Conservation (phyloP, 768 basidiomycete genomes). For the Exidia glandulosa region DNA sequence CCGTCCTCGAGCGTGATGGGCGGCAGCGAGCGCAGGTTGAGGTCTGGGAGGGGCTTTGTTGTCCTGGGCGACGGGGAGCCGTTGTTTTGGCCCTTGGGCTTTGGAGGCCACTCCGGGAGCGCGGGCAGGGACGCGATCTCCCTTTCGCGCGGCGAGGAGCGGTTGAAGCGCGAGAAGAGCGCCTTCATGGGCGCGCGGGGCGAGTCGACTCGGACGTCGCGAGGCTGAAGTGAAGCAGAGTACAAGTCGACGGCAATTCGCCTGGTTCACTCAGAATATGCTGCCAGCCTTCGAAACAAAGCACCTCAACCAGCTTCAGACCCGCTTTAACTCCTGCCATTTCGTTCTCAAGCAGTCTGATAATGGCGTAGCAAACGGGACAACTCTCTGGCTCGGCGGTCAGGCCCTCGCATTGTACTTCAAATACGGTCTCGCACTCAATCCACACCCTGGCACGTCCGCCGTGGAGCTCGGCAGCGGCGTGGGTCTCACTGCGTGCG, state of each 20-base stretch:
- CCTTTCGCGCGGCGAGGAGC: constrained; percentile 39
- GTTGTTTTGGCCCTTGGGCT: constrained; percentile 24
- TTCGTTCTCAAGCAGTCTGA: constrained; percentile 47
- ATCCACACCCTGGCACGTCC: constrained; percentile 7
- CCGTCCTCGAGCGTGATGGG: constrained; percentile 23
- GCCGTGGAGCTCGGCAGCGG: constrained; percentile 77
- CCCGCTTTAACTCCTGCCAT: constrained; percentile 25
- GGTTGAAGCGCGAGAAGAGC: constrained; percentile 65
- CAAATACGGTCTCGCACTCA: constrained; percentile 26
- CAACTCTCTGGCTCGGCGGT: constrained; percentile 74
- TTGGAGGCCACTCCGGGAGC: constrained; percentile 59
- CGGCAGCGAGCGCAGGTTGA: constrained; percentile 38
- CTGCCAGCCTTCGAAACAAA: constrained; percentile 35
- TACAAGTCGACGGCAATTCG: no score
- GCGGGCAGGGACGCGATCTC: constrained; percentile 50
- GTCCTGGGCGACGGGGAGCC: constrained; percentile 33
- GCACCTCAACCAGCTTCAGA: constrained; percentile 39
- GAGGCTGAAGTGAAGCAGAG: no score
- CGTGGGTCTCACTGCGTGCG: constrained; percentile 67
- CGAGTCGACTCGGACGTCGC: no score
- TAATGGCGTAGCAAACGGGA: constrained; percentile 63
- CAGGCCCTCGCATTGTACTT: constrained; percentile 65
- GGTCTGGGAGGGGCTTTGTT: constrained; percentile 65
- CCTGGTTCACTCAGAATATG: not conserved
- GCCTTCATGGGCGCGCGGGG: no score